Evolutionary conservation across 495 filamentous ascomycete genomes (phyloP), one percentile per base, ranked within the genome.

Genomic region (Hypoxylon fuscum): DNA sequence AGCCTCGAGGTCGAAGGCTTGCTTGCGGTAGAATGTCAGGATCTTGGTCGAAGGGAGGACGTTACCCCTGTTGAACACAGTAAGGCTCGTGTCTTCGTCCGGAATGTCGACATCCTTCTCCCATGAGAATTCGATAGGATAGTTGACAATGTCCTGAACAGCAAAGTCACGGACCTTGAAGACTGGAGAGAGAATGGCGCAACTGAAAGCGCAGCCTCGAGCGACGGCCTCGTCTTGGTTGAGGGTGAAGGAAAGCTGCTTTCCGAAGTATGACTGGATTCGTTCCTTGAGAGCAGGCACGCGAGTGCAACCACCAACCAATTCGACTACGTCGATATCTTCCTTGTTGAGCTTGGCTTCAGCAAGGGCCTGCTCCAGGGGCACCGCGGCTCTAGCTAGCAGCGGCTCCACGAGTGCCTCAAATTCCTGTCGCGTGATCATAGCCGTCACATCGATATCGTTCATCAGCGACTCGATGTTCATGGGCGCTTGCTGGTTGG

Each of bases 391-490:
- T 58, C 91, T 86, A 65, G 87, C 87, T 47, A 99, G 81, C 21
- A 98, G 83, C 31, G 95, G 91, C 80, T 90, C 85, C 41, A 96
- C 82, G 70, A 99, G 88, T 58, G 88, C 84, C 81, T 99, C 95
- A 54, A 99, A 84, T 72, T 97, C 92, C 69, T 96, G 92, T 68
- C 95, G 90, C 75, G 94, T 98, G 65, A 98, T 83, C 84, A 96
- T 87, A 40, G 89, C 80, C 17, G 85, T 86, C 18, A 97, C 96
- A 75, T 99, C 95, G 29, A 94, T 79, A 72, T 99, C 95, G 72
- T 98, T 94, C 95, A 99, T 98, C 59, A 98, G 82, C 15, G 95
- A 97, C 83, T 99, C 95, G 69, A 99, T 96, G 81, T 90, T 97
- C 70, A 99, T 67, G n/a, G 95, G 96, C 2, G 93, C 95, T 64